phyloP scores from a whole-genome alignment of 2,329 filamentous ascomycete genomes.

The Talaromyces atroroseus region DNA sequence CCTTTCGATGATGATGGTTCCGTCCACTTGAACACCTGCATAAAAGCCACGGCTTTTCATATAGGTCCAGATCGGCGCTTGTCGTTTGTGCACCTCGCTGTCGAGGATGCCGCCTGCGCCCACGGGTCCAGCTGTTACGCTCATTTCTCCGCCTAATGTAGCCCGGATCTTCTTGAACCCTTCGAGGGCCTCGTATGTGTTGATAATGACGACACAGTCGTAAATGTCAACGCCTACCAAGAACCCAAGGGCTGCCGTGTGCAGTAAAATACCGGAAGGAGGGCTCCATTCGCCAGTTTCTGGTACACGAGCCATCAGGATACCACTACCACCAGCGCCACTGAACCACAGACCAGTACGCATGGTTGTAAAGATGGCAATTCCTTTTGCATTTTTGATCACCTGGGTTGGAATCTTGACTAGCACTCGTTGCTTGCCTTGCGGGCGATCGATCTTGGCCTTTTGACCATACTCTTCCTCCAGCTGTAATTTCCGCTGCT shows the following conservation, averaged over 20 bases:
- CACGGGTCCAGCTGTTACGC: conserved; percentile 70
- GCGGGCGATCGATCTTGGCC: conserved; percentile 48
- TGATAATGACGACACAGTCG: conserved; percentile 90
- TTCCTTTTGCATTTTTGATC: conserved; percentile 79
- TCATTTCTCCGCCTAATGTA: conserved; percentile 76
- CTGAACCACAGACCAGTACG: conserved; percentile 87
- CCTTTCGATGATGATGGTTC: conserved; percentile 78
- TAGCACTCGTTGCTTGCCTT: conserved; percentile 58
- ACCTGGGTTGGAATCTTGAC: conserved; percentile 85
- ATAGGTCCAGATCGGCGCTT: conserved; percentile 73
- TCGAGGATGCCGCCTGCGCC: conserved; percentile 69
- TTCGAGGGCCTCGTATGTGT: conserved; percentile 76
- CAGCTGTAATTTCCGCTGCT: background rate
- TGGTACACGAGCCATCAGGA: conserved; percentile 71
- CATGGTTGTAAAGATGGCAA: conserved; percentile 95
- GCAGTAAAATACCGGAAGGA: conserved; percentile 82
- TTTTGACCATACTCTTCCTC: conserved; percentile 22
- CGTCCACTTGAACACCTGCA: conserved; percentile 79
- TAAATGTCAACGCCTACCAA: conserved; percentile 91
- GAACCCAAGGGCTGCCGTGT: conserved; percentile 84
- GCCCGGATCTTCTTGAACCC: conserved; percentile 74
- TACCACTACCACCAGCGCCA: conserved; percentile 82
- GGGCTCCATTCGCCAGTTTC: conserved; percentile 87
- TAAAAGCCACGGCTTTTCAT: conserved; percentile 87
- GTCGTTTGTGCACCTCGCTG: conserved; percentile 60